Evolutionary conservation across 2,329 filamentous ascomycete species (phyloP), one percentile per base, ranked within the genome.

Genomic region (Fusarium bactridioides): DNA sequence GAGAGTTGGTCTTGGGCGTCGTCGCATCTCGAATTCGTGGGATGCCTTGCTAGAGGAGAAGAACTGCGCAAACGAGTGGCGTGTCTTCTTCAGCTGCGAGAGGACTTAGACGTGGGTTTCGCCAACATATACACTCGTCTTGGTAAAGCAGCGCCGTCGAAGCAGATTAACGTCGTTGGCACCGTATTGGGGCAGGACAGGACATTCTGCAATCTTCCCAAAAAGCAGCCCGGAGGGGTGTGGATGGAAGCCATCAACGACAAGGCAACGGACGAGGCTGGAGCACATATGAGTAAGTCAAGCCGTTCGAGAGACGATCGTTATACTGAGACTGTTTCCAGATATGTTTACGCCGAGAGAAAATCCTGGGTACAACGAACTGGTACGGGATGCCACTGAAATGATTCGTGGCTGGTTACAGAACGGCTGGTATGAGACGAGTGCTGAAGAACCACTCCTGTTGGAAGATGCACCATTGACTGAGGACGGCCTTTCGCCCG

Each of bases 11-110:
- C 86, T 15, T 98, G 95, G 94, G 93, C 93, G 19, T 90, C 92
- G 21, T 96, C 93, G 40, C 96, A 99, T 82, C 89, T 99, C 31
- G 93, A 96, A 80, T 99, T 98, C 77, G 93, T 98, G 3, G 94
- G 94, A 5, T 97, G 94, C 77, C 87, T 99, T 12, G 92, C 93
- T 53, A 90, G 93, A n/a, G 90, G 90, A 9, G 92, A 95, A 76
- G 94, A 97, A 78, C 85, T 98, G 72, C 90, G 91, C 74, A 88
- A 90, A 78, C 90, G 96, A 37, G 86, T 97, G 15, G 83, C 86
- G n/a, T 87, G 85, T 67, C 86, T 98, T 79, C 86, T 89, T n/a
- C 85, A 86, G 65, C 83, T 95, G 25, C 86, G 90, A 38, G 80
- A 85, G 50, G 89, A 93, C 64, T 87, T 93, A 19, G 86, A 86